Percentiles rank a stretch among this genome's conserved stretches.
Evolutionary conservation across 1,139 yeast genomes (phyloP).

Genomic region (Taiozyma sp.): DNA sequence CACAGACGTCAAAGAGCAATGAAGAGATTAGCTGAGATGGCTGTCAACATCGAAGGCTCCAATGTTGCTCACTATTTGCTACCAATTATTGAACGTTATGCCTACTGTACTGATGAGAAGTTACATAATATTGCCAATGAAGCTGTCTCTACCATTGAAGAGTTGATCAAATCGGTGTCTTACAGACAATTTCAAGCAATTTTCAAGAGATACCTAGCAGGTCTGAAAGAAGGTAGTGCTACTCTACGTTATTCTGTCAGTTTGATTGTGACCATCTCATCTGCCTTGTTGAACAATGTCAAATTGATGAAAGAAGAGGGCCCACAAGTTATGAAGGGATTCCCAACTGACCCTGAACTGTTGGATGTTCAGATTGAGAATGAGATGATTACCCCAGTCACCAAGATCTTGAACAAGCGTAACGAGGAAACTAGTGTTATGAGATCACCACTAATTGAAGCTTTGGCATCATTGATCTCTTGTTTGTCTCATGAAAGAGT

Average conservation of each 20-base stretch:
- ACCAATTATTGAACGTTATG: conserved; percentile 81
- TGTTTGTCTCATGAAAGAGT: conserved; percentile 56
- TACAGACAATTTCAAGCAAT: conserved; percentile 83
- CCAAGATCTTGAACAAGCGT: conserved; percentile 52
- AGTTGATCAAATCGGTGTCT: conserved; percentile 50
- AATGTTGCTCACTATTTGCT: conserved; percentile 75
- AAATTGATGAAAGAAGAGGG: conserved; percentile 14
- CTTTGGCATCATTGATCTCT: conserved; percentile 63
- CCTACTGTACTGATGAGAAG: conserved; percentile 46
- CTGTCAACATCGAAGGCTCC: conserved; percentile 39
- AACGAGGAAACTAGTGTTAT: conserved; percentile 74
- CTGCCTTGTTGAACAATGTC: conserved; percentile 39
- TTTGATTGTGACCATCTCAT: conserved; percentile 59
- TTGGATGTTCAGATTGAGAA: conserved; percentile 48
- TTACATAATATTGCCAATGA: conserved; percentile 71
- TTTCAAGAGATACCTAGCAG: conserved; percentile 60
- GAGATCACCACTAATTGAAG: conserved; percentile 79
- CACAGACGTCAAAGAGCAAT: conserved; percentile 85
- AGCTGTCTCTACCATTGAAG: conserved; percentile 58
- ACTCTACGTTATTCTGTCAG: conserved; percentile 54
- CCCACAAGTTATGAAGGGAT: conserved; percentile 21
- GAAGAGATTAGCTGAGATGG: conserved; percentile 45
- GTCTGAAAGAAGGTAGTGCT: conserved; percentile 45
- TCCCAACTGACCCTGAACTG: conserved; percentile 36
- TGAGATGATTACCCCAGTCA: conserved; percentile 59